These are phyloP conservation scores for Microbotryum silenes-acaulis DNA, from an alignment of 1,284 basidiomycete genomes.

Conservation along the genomic window DNA sequence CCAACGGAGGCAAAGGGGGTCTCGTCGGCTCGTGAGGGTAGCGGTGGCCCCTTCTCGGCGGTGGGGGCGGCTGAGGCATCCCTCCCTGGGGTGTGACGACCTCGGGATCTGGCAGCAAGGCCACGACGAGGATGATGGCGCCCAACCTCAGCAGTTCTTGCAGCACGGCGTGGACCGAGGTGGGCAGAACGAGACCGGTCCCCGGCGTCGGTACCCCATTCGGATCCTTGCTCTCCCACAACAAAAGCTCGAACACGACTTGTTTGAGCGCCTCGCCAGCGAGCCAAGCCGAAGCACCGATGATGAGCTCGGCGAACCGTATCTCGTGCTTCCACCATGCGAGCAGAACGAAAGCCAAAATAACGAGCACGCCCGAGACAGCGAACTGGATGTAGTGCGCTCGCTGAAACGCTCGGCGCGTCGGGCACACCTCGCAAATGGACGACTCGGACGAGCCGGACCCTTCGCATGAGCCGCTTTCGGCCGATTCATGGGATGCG, in stretches of 20 bases:
- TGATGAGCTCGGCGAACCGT: slow-evolving; percentile 12
- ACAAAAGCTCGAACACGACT: slow-evolving; percentile 20
- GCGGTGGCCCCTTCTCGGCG: background rate
- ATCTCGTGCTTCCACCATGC: slow-evolving; percentile 13
- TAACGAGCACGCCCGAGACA: slow-evolving; percentile 15
- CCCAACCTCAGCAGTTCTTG: slow-evolving; percentile 27
- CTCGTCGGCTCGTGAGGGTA: background rate
- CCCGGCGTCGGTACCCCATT: background rate
- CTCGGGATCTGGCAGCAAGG: slow-evolving; percentile 18
- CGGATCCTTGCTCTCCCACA: slow-evolving; percentile 1
- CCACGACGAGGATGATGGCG: slow-evolving; percentile 20
- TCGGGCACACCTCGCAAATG: background rate
- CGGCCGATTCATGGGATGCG: too few species aligned
- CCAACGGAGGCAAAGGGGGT: slow-evolving; percentile 24
- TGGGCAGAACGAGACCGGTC: slow-evolving; percentile 13
- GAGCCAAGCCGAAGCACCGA: slow-evolving; percentile 23
- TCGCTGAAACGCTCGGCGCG: slow-evolving; percentile 14
- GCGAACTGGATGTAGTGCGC: slow-evolving; percentile 22
- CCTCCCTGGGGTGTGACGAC: background rate
- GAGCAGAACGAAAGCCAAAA: slow-evolving; percentile 12
- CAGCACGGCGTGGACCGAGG: slow-evolving; percentile 20
- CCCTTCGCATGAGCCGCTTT: too few species aligned
- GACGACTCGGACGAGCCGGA: too few species aligned
- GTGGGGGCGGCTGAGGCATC: background rate
- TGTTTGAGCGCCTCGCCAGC: slow-evolving; percentile 21